phyloP scores from a whole-genome alignment of 805 yeast genomes.

The Candida sphagnicola region DNA sequence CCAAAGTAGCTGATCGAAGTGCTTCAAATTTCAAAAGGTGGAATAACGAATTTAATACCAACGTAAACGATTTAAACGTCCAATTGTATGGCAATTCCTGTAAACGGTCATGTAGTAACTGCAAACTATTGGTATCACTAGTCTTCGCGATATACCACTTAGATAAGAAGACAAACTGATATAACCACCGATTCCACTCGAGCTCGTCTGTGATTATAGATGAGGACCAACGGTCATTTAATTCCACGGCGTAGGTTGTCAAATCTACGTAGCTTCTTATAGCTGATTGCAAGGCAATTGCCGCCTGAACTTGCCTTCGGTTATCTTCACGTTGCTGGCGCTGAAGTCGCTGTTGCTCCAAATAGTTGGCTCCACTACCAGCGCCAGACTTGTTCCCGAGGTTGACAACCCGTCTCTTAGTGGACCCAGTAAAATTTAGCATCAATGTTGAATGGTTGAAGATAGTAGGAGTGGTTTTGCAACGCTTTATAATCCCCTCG shows the following conservation, averaged over 20 bases:
- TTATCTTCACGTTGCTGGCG: constrained; percentile 61
- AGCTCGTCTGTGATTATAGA: neutral
- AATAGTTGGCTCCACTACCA: constrained; percentile 26
- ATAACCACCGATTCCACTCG: constrained; percentile 18
- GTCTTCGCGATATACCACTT: constrained; percentile 10
- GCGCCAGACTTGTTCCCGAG: constrained; percentile 46
- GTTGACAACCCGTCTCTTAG: constrained; percentile 60
- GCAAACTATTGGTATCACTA: neutral
- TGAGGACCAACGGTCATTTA: constrained; percentile 14
- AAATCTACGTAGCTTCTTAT: constrained; percentile 40
- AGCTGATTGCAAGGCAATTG: constrained; percentile 45
- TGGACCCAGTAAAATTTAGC: constrained; percentile 66
- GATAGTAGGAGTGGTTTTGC: neutral
- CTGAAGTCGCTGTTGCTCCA: constrained; percentile 65
- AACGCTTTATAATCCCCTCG: too few relatives aligned
- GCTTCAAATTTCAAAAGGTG: neutral
- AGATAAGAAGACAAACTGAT: constrained; percentile 16
- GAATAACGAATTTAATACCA: constrained; percentile 1
- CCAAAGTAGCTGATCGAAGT: neutral
- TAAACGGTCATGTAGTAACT: neutral
- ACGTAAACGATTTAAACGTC: neutral
- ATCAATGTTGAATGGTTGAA: constrained; percentile 12
- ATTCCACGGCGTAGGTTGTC: constrained; percentile 14
- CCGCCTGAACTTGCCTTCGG: constrained; percentile 48
- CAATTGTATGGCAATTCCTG: neutral